Conservation (phyloP, 2,329 filamentous ascomycete genomes). For the Metarhizium rileyi region DNA sequence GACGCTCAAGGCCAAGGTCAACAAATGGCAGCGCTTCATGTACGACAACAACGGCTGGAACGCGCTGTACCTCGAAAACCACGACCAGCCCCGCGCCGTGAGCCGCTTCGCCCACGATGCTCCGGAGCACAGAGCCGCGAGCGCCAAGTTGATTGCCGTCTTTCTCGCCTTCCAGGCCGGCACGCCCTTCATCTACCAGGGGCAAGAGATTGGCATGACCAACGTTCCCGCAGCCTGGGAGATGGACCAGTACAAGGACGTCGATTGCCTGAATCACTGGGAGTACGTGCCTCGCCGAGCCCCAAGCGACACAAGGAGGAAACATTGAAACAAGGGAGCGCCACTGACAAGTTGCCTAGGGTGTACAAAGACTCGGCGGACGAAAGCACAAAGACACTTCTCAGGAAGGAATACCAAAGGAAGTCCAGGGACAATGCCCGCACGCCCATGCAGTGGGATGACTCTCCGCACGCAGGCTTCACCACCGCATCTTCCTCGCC, state of each 20-base stretch:
- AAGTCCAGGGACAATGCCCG: conserved; percentile 61
- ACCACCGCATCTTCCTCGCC: conserved; percentile 43
- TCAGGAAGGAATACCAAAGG: conserved; percentile 38
- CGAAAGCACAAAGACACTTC: conserved; percentile 25
- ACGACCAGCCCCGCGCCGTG: conserved; percentile 53
- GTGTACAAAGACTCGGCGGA: conserved; percentile 28
- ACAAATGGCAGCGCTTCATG: conserved; percentile 52
- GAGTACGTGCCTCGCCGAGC: conserved; percentile 19
- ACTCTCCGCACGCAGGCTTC: conserved; percentile 53
- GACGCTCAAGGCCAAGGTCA: conserved; percentile 41
- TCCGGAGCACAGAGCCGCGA: conserved; percentile 36
- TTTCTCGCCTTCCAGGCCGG: conserved; percentile 49
- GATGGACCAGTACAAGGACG: conserved; percentile 59
- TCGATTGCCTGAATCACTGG: conserved; percentile 48
- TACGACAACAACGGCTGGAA: conserved; percentile 53
- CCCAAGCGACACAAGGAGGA: neutral
- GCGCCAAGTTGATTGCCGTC: conserved; percentile 51
- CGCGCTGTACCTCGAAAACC: conserved; percentile 55
- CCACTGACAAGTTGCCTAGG: conserved; percentile 14
- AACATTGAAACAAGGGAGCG: neutral
- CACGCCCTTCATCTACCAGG: conserved; percentile 60
- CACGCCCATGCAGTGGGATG: conserved; percentile 63
- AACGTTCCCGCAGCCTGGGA: conserved; percentile 52
- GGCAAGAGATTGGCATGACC: conserved; percentile 58
- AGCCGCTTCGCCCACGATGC: conserved; percentile 43